Percentiles rank a stretch among this genome's conserved stretches.
phyloP scores from a whole-genome alignment of 768 basidiomycete species.

The Mycena epipterygia region DNA sequence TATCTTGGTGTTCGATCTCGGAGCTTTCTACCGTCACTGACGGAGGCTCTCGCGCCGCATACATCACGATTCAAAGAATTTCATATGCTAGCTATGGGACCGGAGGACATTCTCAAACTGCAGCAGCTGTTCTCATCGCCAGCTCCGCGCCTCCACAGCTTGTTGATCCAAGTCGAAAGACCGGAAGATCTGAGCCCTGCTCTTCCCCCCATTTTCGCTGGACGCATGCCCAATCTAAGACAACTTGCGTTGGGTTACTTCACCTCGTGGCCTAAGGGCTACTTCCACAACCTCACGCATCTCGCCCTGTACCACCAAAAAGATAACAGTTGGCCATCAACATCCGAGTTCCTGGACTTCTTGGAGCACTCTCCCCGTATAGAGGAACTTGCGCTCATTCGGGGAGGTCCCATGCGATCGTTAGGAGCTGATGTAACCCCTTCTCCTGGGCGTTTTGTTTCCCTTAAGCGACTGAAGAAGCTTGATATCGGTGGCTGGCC shows the following conservation, averaged over 20 bases:
- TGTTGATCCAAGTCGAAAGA: slow-evolving; percentile 18
- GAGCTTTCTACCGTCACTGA: neutral
- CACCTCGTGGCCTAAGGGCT: slow-evolving; percentile 33
- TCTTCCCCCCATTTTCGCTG: slow-evolving; percentile 32
- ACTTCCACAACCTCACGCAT: slow-evolving; percentile 31
- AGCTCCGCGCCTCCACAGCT: slow-evolving; percentile 24
- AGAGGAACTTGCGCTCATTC: slow-evolving; percentile 34
- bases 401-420: slow-evolving; percentile 35
- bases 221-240: slow-evolving; percentile 32
- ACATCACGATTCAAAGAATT: slow-evolving; percentile 16
- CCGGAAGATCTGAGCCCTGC: neutral
- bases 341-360: slow-evolving; percentile 38
- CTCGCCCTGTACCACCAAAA: slow-evolving; percentile 29
- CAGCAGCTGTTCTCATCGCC: slow-evolving; percentile 16
- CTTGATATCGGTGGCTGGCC: slow-evolving; percentile 38
- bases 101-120: slow-evolving; percentile 15
- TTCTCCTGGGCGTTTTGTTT: slow-evolving; percentile 13
- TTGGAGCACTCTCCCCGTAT: slow-evolving; percentile 31
- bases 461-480: slow-evolving; percentile 30
- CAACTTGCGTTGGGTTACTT: slow-evolving; percentile 32
- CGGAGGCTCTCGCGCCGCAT: slow-evolving; percentile 8
- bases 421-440: slow-evolving; percentile 12
- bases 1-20: slow-evolving; percentile 21
- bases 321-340: slow-evolving; percentile 27
- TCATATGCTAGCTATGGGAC: neutral